Conservation (phyloP, 2,329 filamentous ascomycete genomes). For the Ascochyta pisi region DNA sequence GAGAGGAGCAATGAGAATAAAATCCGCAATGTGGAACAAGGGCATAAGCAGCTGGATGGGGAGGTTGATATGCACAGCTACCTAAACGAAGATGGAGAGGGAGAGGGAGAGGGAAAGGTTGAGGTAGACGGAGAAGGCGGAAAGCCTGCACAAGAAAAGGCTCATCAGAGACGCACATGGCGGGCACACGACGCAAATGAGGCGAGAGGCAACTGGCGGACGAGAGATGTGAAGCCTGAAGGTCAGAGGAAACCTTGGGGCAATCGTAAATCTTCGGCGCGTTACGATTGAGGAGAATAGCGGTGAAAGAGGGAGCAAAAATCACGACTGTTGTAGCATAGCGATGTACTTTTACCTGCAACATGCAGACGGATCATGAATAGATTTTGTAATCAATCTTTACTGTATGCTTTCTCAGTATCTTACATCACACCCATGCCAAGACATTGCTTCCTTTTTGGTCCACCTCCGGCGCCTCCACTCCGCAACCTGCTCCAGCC, state of each 20-base stretch:
- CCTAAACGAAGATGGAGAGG: constrained; percentile 11
- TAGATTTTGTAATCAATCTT: background rate
- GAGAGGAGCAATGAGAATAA: constrained; percentile 10
- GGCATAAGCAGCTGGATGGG: background rate
- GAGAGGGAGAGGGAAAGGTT: background rate
- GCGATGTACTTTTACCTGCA: constrained; percentile 14
- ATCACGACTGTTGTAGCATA: background rate
- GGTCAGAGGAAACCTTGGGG: constrained; percentile 24
- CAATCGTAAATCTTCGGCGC: background rate
- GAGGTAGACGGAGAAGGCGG: background rate
- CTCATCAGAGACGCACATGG: background rate
- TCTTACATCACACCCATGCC: background rate
- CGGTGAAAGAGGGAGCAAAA: background rate
- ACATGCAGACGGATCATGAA: constrained; percentile 1
- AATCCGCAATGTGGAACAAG: background rate
- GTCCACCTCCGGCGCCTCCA: constrained; percentile 25
- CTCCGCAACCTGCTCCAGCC: constrained; percentile 23
- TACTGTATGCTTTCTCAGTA: background rate
- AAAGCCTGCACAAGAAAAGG: background rate
- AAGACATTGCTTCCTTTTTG: constrained; percentile 12
- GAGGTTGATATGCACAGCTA: constrained; percentile 24
- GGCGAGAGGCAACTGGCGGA: constrained; percentile 20
- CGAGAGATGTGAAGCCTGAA: constrained; percentile 22
- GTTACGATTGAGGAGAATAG: background rate
- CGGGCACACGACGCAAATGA: background rate